Evolutionary conservation across 768 basidiomycete species (phyloP).

Genomic region (Pleurotus ostreatus): DNA sequence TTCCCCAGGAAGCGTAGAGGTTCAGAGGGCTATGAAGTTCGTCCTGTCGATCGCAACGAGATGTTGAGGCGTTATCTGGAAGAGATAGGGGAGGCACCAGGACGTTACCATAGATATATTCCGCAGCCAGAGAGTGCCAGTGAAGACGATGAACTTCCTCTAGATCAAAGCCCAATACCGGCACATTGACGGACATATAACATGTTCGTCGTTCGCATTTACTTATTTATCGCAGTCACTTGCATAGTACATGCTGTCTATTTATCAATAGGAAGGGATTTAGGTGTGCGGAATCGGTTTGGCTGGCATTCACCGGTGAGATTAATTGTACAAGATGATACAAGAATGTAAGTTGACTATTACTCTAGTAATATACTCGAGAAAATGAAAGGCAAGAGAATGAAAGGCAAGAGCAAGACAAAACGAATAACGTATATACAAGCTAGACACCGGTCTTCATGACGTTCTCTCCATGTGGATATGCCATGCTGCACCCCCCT

Average conservation of each 20-base stretch:
- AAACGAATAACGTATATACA: neutral
- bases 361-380: neutral
- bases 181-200: no score
- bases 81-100: conserved; percentile 48
- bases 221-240: no score
- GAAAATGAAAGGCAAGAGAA: neutral
- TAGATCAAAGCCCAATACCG: neutral
- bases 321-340: conserved; percentile 1
- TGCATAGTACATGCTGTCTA: no score
- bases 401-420: neutral
- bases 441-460: neutral
- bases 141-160: conserved; percentile 27
- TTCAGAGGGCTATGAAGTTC: conserved; percentile 82
- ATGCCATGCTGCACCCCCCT: conserved; percentile 12
- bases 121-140: conserved; percentile 49
- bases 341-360: neutral
- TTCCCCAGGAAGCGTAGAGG: conserved; percentile 51
- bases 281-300: no score
- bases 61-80: conserved; percentile 57
- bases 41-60: conserved; percentile 55
- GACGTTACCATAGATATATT: conserved; percentile 66
- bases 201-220: no score
- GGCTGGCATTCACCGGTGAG: neutral
- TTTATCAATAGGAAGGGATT: no score
- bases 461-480: conserved; percentile 10